phyloP scores from a whole-genome alignment of 1,284 basidiomycete species.

The Chalciporus sp. region DNA sequence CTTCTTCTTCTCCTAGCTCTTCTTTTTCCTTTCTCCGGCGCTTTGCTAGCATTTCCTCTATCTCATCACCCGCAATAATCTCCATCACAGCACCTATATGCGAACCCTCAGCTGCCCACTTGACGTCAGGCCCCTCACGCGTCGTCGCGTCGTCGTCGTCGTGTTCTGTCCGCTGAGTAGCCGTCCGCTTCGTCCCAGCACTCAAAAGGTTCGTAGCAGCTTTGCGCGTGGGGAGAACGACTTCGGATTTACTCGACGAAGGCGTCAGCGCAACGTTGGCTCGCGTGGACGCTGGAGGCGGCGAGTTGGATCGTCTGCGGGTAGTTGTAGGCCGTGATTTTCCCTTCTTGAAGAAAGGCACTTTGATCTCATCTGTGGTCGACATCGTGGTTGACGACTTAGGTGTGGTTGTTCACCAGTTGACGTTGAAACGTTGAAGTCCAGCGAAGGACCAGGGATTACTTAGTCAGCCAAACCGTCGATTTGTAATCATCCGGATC shows the following conservation, averaged over 20 bases:
- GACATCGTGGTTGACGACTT: conserved; percentile 38
- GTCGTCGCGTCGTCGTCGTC: conserved; percentile 45
- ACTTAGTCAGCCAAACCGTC: conserved; percentile 22
- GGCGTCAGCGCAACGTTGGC: conserved; percentile 28
- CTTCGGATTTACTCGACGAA: conserved; percentile 58
- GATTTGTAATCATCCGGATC: conserved; percentile 15
- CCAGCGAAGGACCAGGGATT: neutral
- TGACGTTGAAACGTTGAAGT: neutral
- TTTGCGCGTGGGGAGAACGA: conserved; percentile 77
- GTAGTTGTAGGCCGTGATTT: conserved; percentile 71
- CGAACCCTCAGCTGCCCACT: conserved; percentile 75
- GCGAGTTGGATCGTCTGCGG: conserved; percentile 64
- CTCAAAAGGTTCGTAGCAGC: conserved; percentile 69
- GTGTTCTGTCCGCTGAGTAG: conserved; percentile 54
- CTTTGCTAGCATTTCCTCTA: conserved; percentile 72
- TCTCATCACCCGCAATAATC: conserved; percentile 78
- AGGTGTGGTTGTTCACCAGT: neutral
- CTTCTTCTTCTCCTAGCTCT: conserved; percentile 58
- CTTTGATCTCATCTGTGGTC: conserved; percentile 47
- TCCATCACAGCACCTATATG: conserved; percentile 70
- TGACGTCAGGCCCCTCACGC: conserved; percentile 73
- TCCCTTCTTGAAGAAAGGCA: conserved; percentile 88
- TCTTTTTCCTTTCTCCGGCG: conserved; percentile 54
- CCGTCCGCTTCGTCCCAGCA: conserved; percentile 82
- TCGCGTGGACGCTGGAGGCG: conserved; percentile 20